Evolutionary conservation across 2,329 filamentous ascomycete genomes (phyloP), one percentile per base, ranked within the genome.

Genomic region (Pezicula carpinea): DNA sequence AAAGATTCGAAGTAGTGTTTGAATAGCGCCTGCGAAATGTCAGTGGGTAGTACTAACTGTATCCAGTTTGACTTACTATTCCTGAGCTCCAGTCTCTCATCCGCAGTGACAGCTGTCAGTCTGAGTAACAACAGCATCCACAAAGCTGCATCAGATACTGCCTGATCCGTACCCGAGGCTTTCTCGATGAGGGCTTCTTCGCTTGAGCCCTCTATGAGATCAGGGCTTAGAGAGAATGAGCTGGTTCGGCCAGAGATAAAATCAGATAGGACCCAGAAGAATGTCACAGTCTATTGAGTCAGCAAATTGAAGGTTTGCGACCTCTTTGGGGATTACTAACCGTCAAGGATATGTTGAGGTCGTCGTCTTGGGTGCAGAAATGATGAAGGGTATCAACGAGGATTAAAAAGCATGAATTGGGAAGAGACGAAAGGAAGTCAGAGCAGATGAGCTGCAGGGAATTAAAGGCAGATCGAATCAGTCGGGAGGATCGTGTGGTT

Each of bases 261-360:
- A 64, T 96, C 91, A 0, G 92, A 96, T 6, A 96, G 79, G 45
- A 92, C 91, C 89, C 91, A 96, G 65, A 96, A 95, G 62, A 95
- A 93, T 0, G 92, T 96, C 7, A 96, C 88, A 1, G 91, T 93
- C 80, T 89, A 3, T 18, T 40, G 29, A 22, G 32, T 50, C 43
- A 45, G 58, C 44, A 31, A 31, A 19, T 23, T 23, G 45, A 44
- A 59, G 31, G 54, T 54, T 17, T 53, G 36, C 18, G 15, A 8
- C 18, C 17, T 26, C 6, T 41, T 15, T 39, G 7, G 14, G 34
- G 15, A 10, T 15, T n/a, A 64, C 79, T 66, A 72, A 88, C 86
- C 29, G 93, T 97, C 21, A 99, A 73, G 0, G 92, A 92, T 59
- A 97, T 95, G 57, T 99, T 99, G 32, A 99, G 75, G 61, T 99